A percentile compares a stretch with the other conserved stretches of the same genome.
These are phyloP conservation scores for Pseudocercospora vitis DNA, from an alignment of 2,329 filamentous ascomycete genomes.

Conservation along the genomic window DNA sequence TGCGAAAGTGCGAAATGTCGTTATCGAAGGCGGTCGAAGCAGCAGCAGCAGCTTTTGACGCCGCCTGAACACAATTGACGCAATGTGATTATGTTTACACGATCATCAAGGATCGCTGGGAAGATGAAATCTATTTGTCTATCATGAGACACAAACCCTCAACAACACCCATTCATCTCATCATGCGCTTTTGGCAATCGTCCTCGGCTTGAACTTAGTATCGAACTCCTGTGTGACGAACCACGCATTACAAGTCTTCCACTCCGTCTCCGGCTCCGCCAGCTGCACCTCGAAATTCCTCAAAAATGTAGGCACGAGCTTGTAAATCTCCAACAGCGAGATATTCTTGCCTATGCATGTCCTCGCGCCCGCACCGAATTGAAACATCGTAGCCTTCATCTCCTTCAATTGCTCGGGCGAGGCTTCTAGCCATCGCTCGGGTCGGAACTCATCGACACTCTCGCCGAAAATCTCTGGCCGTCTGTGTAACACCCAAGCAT, in stretches of 20 bases:
- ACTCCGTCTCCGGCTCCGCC: conserved; percentile 42
- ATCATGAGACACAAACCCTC: too few species aligned
- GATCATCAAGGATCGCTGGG: too few species aligned
- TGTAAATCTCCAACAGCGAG: conserved; percentile 50
- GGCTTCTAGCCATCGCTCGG: conserved; percentile 65
- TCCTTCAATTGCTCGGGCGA: conserved; percentile 59
- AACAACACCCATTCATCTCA: neutral
- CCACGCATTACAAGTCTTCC: conserved; percentile 56
- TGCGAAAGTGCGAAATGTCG: conserved; percentile 56
- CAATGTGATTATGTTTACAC: neutral
- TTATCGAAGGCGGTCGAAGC: conserved; percentile 39
- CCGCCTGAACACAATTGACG: conserved; percentile 11
- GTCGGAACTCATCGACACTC: conserved; percentile 65
- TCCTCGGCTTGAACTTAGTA: conserved; percentile 43
- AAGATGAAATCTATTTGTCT: too few species aligned
- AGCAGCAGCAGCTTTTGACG: conserved; percentile 15
- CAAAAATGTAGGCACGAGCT: conserved; percentile 58
- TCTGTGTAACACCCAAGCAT: conserved; percentile 72
- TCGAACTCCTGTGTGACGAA: conserved; percentile 53
- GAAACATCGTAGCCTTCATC: conserved; percentile 70
- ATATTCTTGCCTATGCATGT: conserved; percentile 65
- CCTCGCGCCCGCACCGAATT: conserved; percentile 69
- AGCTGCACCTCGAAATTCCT: conserved; percentile 61
- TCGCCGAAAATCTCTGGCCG: conserved; percentile 66
- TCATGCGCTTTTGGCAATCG: conserved; percentile 7